Conservation (phyloP, 805 yeast genomes). For the Candida orba region DNA sequence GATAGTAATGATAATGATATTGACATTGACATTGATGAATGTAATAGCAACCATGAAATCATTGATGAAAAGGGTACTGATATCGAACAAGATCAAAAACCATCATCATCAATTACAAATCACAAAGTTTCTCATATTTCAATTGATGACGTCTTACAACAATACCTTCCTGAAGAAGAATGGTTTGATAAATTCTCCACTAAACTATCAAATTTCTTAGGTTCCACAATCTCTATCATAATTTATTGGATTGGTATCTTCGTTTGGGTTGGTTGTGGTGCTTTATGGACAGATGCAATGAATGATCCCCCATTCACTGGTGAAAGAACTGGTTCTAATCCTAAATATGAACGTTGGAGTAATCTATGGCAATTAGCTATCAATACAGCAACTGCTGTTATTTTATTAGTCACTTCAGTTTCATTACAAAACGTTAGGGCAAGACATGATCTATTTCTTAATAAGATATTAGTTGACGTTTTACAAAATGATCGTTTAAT, state of each 20-base stretch:
- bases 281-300: conserved; percentile 6
- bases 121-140: no score
- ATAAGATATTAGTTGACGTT: conserved; percentile 1
- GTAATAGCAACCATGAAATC: no score
- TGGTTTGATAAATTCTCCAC: conserved; percentile 6
- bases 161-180: conserved; percentile 1
- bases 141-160: no score
- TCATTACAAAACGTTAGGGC: conserved; percentile 8
- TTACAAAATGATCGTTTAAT: conserved; percentile 1
- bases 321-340: conserved; percentile 5
- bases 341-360: conserved; percentile 7
- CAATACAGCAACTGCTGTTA: conserved; percentile 5
- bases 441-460: conserved; percentile 5
- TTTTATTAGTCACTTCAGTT: conserved; percentile 5
- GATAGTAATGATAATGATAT: no score
- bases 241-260: conserved; percentile 7
- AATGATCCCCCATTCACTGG: conserved; percentile 8
- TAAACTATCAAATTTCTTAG: conserved; percentile 1
- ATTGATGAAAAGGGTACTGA: neutral
- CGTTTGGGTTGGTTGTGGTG: conserved; percentile 11
- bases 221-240: conserved; percentile 5
- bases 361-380: conserved; percentile 6
- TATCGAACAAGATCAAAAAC: no score
- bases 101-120: no score
- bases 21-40: no score